Base-by-base conservation (phyloP, 169 alveolate genomes). In the Cryptosporidium sp. region DNA sequence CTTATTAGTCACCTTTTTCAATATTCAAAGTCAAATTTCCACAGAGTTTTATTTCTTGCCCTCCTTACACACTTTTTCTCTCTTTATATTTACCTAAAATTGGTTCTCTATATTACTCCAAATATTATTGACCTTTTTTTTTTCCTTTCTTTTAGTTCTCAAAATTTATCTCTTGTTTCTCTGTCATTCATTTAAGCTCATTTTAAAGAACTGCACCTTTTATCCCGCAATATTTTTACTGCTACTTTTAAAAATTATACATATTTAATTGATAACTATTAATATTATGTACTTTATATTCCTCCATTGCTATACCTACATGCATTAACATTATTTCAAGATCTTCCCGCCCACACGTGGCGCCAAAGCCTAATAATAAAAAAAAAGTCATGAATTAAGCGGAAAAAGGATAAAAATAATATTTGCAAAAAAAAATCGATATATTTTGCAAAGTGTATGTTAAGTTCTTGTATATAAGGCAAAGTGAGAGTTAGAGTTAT, bases 341-440 rank as follows among this genome's bases (percentile, higher is more conserved):
- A 55, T 55, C 67, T 55, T 55, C 67, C 67, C 67, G 67, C 67
- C 67, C 35, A n/a, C 35, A 55, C 67, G 35, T 55, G 67, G 67
- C 67, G 67, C 67, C 29, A 3, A 26, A 9, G 21, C 6, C 21
- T 23, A n/a, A 55, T n/a, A 21, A 23, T 55, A 23, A 55, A 3
- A 5, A 55, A 55, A 55, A 55, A 21, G 67, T 55, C 67, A 55
- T 18, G 18, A 55, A n/a, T 55, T 23, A 55, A 8, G 14, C n/a
- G 67, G 67, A 26, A 55, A 55, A 55, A 55, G 65, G 65, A 55
- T 21, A 55, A 7, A 14, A 14, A 55, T 10, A 55, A 55, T 41
- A 41, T n/a, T 55, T 55, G 35, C 5, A 0, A 26, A 23, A 55
- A 26, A 26, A 16, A n/a, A 4, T 10, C 2, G 5, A 21, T 21